A percentile compares a stretch with the other conserved stretches of the same genome.
These are phyloP conservation scores for Purshia tridentata DNA, from an alignment of 306 rosid species.

Conservation along the genomic window DNA sequence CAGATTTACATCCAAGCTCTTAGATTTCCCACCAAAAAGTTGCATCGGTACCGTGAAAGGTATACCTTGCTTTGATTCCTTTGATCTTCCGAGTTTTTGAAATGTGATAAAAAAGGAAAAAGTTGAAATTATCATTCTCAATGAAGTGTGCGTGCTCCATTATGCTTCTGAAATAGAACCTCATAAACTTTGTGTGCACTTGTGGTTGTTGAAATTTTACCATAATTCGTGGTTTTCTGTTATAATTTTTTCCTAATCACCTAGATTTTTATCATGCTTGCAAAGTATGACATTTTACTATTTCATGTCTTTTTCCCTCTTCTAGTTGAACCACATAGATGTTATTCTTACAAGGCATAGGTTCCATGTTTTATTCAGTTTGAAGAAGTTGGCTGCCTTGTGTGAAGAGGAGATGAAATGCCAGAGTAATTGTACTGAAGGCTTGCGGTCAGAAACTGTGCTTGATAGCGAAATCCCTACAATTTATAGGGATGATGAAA, in stretches of 20 bases:
- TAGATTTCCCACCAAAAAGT: constrained; percentile 78
- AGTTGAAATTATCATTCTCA: background rate
- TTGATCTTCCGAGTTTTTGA: background rate
- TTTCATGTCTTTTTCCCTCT: background rate
- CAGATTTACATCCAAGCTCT: constrained; percentile 75
- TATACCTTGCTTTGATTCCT: constrained; percentile 27
- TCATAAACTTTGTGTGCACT: background rate
- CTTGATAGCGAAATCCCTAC: constrained; percentile 43
- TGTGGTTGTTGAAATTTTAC: background rate
- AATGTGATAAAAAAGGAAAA: background rate
- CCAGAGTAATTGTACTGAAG: constrained; percentile 36
- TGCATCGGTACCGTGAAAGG: constrained; percentile 64
- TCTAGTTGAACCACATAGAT: constrained; percentile 15
- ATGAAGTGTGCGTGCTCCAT: background rate
- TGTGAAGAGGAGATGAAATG: constrained; percentile 55
- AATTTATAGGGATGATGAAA: constrained; percentile 38
- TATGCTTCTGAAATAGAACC: background rate
- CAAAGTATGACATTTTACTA: background rate
- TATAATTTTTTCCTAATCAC: background rate
- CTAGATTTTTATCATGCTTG: background rate
- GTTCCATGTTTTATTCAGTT: constrained; percentile 52
- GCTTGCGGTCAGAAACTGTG: constrained; percentile 43
- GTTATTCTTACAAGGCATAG: constrained; percentile 26
- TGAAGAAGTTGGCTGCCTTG: constrained; percentile 59
- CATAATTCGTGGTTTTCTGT: background rate